Base-by-base conservation (phyloP, 805 yeast species). In the Monosporozyma unispora region DNA sequence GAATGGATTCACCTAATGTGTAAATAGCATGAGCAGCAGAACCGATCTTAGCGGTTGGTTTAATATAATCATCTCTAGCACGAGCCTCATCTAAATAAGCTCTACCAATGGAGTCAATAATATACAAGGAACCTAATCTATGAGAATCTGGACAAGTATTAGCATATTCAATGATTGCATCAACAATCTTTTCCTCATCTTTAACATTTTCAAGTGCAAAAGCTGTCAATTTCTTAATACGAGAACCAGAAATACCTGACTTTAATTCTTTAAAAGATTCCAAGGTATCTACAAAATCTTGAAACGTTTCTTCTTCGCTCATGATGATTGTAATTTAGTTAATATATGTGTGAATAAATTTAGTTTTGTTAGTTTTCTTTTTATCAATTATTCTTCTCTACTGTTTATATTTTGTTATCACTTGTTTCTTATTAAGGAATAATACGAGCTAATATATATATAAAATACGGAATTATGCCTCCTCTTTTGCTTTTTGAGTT, bases 201-300 rank as follows among this genome's bases (percentile, higher is more conserved):
- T 62, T 68, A 50, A 84, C 84, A 66, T 88, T 79, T 56, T 77
- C 77, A 52, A 82, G 73, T 50, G 96, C 95, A 53, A 86, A 66
- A 50, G 86, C 84, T 44, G 91, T 86, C 63, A 90, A 73, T 61
- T 82, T 82, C 67, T 87, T 87, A 68, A 91, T 93, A 71, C 96
- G 88, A 49, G 96, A 81, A 42, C 98, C 98, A 27, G 97, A 89
- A 48, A 91, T 93, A 52, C 99, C 98, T 14, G 96, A 79, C 68
- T 82, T 84, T 58, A 84, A 69, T 5, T 77, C 73, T 54, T 63
- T 70, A 48, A 73, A 69, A 49, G 73, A 72, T 53, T 68, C 69
- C 58, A 73, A 61, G 54, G 71, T 65, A 49, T 62, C 68, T 65
- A 69, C 70, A 56, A 72, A 71, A 48, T 62, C 63, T 55, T 65